phyloP scores from a whole-genome alignment of 169 alveolate species.

The Plasmodium sp. region DNA sequence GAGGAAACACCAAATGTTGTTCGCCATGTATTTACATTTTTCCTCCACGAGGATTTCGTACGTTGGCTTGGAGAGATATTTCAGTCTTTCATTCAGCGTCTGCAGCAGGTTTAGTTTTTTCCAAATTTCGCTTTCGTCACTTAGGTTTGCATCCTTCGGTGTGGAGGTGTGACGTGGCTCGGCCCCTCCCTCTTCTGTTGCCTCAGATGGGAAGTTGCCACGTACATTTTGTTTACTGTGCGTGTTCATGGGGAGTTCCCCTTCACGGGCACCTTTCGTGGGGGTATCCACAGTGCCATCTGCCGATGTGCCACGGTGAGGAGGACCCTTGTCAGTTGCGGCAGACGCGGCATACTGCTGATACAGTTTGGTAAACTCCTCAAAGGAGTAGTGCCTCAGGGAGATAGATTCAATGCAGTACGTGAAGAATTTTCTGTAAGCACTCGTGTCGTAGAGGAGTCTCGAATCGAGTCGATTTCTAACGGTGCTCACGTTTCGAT shows the following conservation, averaged over 20 bases:
- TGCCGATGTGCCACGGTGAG: neutral
- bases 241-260: neutral
- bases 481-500: conserved; percentile 23
- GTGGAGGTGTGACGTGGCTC: neutral
- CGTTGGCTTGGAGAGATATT: conserved; percentile 38
- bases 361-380: conserved; percentile 10
- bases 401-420: conserved; percentile 59
- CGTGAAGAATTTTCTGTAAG: conserved; percentile 58
- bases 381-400: conserved; percentile 27
- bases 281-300: neutral
- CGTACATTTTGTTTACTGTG: neutral
- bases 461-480: conserved; percentile 62
- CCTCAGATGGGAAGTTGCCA: neutral
- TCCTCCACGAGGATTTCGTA: conserved; percentile 45
- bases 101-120: conserved; percentile 17
- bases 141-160: neutral
- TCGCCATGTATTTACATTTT: conserved; percentile 37
- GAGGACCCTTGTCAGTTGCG: neutral
- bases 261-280: neutral
- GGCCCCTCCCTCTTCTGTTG: neutral
- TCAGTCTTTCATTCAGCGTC: conserved; percentile 39
- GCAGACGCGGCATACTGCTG: neutral
- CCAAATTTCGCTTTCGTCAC: neutral
- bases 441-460: conserved; percentile 49
- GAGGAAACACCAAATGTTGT: conserved; percentile 62